phyloP scores from a whole-genome alignment of 805 yeast species.

The Spencermartinsiella europaea region DNA sequence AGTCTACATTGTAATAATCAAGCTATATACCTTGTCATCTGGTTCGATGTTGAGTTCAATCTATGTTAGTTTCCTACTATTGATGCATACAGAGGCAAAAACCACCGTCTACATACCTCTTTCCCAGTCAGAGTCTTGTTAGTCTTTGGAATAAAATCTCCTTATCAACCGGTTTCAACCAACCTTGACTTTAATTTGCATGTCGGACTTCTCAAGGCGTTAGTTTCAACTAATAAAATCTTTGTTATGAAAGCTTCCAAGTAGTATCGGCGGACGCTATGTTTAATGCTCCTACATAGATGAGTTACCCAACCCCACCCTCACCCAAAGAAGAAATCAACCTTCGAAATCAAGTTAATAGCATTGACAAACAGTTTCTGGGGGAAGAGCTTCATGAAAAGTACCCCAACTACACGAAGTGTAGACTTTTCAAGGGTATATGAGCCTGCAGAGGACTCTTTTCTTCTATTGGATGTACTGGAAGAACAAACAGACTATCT shows the following conservation, averaged over 20 bases:
- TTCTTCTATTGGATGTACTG: conserved; percentile 71
- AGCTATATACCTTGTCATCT: conserved; percentile 45
- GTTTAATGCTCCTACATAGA: too few species aligned
- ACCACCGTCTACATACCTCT: conserved; percentile 59
- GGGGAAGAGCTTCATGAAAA: conserved; percentile 55
- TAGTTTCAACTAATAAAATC: too few species aligned
- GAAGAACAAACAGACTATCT: conserved; percentile 51
- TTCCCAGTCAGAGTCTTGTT: conserved; percentile 68
- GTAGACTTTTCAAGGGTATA: conserved; percentile 71
- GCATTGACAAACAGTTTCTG: too few species aligned
- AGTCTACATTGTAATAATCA: too few species aligned
- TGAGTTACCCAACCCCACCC: too few species aligned
- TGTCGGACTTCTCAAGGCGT: conserved; percentile 21
- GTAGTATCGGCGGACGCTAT: too few species aligned
- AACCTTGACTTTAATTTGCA: conserved; percentile 66
- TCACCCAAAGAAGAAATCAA: not conserved
- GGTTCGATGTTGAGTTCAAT: conserved; percentile 72
- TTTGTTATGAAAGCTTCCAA: too few species aligned
- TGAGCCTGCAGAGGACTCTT: conserved; percentile 94
- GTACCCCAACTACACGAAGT: conserved; percentile 61
- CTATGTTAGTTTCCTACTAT: conserved; percentile 31
- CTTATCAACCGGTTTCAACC: conserved; percentile 14
- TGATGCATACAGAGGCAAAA: too few species aligned
- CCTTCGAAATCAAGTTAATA: too few species aligned
- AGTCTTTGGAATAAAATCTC: conserved; percentile 3